A percentile compares a stretch with the other conserved stretches of the same genome.
Evolutionary conservation across 148 eudicot species (phyloP).

Genomic region (Salicornia ramosissima): DNA sequence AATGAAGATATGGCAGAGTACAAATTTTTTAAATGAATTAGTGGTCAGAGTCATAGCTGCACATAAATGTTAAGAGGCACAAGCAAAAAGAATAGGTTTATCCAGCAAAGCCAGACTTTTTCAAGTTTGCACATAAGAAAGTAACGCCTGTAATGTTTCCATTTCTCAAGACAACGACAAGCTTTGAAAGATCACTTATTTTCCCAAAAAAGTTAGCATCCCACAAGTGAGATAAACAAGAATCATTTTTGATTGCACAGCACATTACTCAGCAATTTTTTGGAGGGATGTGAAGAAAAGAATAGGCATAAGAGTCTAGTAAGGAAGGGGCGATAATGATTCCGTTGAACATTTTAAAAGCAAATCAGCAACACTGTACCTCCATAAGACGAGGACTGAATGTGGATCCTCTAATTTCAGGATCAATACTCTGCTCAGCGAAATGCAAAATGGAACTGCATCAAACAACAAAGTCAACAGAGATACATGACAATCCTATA

Average conservation of each 20-base stretch:
- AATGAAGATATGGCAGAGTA: neutral
- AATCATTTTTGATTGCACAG: neutral
- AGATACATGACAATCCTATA: constrained; percentile 1
- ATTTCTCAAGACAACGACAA: neutral
- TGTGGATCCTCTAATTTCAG: constrained; percentile 64
- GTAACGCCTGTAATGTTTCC: neutral
- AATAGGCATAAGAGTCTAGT: constrained; percentile 5
- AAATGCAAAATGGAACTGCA: constrained; percentile 80
- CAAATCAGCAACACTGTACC: constrained; percentile 33
- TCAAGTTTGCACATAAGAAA: neutral
- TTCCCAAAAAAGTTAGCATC: neutral
- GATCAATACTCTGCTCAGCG: constrained; percentile 77
- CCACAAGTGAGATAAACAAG: neutral
- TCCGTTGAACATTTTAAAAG: neutral
- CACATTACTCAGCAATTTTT: neutral
- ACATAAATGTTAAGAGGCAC: neutral
- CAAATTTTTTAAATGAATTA: neutral
- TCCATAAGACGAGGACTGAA: constrained; percentile 99
- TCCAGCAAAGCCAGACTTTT: neutral
- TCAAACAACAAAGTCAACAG: constrained; percentile 15
- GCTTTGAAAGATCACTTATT: neutral
- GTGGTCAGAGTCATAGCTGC: neutral
- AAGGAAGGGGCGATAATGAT: constrained; percentile 1
- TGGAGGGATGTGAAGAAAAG: neutral
- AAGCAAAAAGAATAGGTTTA: neutral